Percentiles rank a stretch among this genome's conserved stretches.
These are phyloP conservation scores for Debaryomycetaceae sp. DNA, from an alignment of 1,139 yeast species.

Conservation along the genomic window DNA sequence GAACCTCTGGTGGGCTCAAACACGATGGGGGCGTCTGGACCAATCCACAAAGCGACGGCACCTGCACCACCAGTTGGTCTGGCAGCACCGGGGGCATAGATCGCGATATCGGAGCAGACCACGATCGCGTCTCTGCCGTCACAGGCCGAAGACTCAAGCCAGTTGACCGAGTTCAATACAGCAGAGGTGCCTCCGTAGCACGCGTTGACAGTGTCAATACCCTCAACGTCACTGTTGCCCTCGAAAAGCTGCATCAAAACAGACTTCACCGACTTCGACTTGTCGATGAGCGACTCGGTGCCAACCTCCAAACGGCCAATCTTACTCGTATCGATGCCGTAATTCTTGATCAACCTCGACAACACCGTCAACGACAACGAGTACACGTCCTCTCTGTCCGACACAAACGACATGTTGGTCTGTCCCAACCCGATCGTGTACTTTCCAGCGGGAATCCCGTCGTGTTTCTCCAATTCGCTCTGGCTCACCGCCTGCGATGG, in stretches of 20 bases:
- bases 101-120: constrained; percentile 96
- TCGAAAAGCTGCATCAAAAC: constrained; percentile 94
- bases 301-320: constrained; percentile 98
- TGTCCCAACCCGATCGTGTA: constrained; percentile 98
- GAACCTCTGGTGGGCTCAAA: constrained; percentile 87
- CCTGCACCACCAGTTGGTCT: constrained; percentile 99
- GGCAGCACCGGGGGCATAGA: constrained; percentile 95
- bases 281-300: constrained; percentile 94
- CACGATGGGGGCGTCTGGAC: constrained; percentile 97
- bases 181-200: constrained; percentile 99
- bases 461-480: constrained; percentile 78
- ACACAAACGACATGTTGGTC: constrained; percentile 95
- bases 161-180: constrained; percentile 86
- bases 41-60: constrained; percentile 89
- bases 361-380: constrained; percentile 85
- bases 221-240: constrained; percentile 88
- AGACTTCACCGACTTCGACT: constrained; percentile 94
- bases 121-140: constrained; percentile 98
- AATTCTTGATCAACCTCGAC: constrained; percentile 70
- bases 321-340: constrained; percentile 72
- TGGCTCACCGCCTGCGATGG: constrained; percentile 86
- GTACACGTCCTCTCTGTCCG: constrained; percentile 96
- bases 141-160: constrained; percentile 97
- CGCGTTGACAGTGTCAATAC: constrained; percentile 94
- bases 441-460: constrained; percentile 88